Evolutionary conservation across 2,329 filamentous ascomycete genomes (phyloP).

Genomic region (Pseudohalonectria lignicola): DNA sequence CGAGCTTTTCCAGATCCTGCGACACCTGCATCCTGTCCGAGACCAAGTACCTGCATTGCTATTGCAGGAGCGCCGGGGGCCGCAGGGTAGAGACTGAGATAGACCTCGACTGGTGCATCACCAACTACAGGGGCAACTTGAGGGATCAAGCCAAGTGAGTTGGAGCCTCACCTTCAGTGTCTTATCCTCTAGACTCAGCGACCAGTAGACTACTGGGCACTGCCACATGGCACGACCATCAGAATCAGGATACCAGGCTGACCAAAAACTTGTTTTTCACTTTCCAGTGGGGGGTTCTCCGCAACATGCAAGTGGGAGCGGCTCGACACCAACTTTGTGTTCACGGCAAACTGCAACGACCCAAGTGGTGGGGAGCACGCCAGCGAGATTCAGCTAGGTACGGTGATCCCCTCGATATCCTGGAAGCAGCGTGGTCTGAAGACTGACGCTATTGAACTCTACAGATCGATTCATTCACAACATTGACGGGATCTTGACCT

Average conservation of each 20-base stretch:
- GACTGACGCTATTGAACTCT: background rate
- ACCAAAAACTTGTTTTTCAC: too few relatives aligned
- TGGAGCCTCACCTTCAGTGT: background rate
- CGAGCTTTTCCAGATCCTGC: conserved; percentile 1
- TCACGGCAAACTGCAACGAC: background rate
- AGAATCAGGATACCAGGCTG: too few relatives aligned
- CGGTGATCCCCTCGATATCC: background rate
- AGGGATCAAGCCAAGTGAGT: conserved; percentile 1
- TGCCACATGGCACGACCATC: too few relatives aligned
- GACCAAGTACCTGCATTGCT: background rate
- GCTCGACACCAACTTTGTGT: background rate
- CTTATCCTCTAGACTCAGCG: too few relatives aligned
- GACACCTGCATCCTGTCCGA: background rate
- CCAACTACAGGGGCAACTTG: conserved; percentile 1
- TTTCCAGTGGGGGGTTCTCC: background rate
- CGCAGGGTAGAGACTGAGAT: conserved; percentile 1
- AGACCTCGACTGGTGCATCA: conserved; percentile 3
- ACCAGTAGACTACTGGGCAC: too few relatives aligned
- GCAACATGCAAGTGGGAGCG: background rate
- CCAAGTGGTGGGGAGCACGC: background rate
- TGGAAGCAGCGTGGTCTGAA: too few relatives aligned
- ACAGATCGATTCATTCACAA: conserved; percentile 2
- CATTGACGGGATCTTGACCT: background rate
- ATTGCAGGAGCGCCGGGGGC: background rate
- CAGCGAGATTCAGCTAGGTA: background rate